A percentile compares a stretch with the other conserved stretches of the same genome.
phyloP scores from a whole-genome alignment of 768 basidiomycete species.

The Suillus paluster region DNA sequence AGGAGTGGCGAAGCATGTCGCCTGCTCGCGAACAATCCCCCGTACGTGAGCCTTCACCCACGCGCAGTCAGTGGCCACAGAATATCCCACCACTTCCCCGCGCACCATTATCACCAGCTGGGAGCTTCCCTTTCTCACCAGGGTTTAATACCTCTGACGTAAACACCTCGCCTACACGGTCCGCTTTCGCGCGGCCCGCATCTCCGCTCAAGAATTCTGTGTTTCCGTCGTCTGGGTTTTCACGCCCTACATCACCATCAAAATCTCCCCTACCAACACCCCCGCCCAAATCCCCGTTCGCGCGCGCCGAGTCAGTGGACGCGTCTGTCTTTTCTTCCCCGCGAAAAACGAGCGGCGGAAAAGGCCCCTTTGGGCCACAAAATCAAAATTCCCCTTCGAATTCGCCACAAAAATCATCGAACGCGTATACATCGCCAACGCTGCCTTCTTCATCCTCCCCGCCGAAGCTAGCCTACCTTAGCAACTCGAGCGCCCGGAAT shows the following conservation, averaged over 20 bases:
- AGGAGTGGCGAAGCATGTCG: slow-evolving; percentile 10
- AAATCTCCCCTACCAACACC: slow-evolving; percentile 7
- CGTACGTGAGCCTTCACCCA: slow-evolving; percentile 14
- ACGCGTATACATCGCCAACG: slow-evolving; percentile 19
- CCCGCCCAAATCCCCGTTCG: background rate
- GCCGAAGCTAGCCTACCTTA: slow-evolving; percentile 8
- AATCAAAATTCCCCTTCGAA: background rate
- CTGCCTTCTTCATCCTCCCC: slow-evolving; percentile 21
- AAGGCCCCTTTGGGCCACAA: background rate
- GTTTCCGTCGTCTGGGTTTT: slow-evolving; percentile 5
- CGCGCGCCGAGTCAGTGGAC: background rate
- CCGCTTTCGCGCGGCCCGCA: slow-evolving; percentile 3
- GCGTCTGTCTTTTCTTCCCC: background rate
- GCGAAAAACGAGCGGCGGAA: background rate
- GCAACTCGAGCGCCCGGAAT: background rate
- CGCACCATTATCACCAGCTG: slow-evolving; percentile 18
- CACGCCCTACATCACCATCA: slow-evolving; percentile 8
- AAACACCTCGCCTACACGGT: background rate
- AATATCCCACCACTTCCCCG: slow-evolving; percentile 36
- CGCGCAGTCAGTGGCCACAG: slow-evolving; percentile 19
- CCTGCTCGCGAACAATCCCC: slow-evolving; percentile 2
- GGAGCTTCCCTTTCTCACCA: background rate
- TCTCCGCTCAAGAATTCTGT: slow-evolving; percentile 2
- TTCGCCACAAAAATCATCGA: slow-evolving; percentile 4
- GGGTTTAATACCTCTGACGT: slow-evolving; percentile 15